Percentiles rank a stretch among this genome's conserved stretches.
phyloP scores from a whole-genome alignment of 2,329 filamentous ascomycete genomes.

The Colletotrichum eremochloae region DNA sequence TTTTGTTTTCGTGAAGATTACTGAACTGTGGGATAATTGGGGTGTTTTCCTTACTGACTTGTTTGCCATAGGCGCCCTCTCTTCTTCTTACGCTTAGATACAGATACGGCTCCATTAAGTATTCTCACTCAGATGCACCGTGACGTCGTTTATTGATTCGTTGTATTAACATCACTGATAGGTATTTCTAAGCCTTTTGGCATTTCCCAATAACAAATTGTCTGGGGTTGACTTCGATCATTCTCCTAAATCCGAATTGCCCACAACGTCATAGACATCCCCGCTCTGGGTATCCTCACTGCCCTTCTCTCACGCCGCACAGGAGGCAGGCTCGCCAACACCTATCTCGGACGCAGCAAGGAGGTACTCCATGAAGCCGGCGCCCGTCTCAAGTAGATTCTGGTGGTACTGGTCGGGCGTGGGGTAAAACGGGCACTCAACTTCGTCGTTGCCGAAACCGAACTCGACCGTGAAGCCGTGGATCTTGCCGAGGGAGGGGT shows the following conservation, averaged over 20 bases:
- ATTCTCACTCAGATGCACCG: background rate
- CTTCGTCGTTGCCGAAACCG: conserved; percentile 53
- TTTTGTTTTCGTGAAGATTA: background rate
- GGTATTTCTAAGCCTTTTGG: background rate
- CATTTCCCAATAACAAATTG: background rate
- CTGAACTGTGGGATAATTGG: no score
- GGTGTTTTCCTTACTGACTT: no score
- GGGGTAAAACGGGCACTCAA: conserved; percentile 61
- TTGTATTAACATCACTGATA: background rate
- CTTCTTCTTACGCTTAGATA: background rate
- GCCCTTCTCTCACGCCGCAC: background rate
- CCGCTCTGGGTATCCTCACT: background rate
- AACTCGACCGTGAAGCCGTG: conserved; percentile 63
- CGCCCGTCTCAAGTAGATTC: conserved; percentile 59
- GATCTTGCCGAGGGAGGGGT: conserved; percentile 53
- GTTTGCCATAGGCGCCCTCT: no score
- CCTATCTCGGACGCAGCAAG: conserved; percentile 41
- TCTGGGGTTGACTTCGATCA: background rate
- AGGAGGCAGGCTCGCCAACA: conserved; percentile 37
- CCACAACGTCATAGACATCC: background rate
- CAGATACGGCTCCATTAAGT: background rate
- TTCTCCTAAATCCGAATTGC: background rate
- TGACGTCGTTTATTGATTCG: background rate
- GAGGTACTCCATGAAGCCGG: conserved; percentile 63
- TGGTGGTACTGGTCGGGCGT: conserved; percentile 56